Percentiles rank a stretch among this genome's conserved stretches.
Conservation (phyloP, 305 asterid species). For the Striga hermonthica region DNA sequence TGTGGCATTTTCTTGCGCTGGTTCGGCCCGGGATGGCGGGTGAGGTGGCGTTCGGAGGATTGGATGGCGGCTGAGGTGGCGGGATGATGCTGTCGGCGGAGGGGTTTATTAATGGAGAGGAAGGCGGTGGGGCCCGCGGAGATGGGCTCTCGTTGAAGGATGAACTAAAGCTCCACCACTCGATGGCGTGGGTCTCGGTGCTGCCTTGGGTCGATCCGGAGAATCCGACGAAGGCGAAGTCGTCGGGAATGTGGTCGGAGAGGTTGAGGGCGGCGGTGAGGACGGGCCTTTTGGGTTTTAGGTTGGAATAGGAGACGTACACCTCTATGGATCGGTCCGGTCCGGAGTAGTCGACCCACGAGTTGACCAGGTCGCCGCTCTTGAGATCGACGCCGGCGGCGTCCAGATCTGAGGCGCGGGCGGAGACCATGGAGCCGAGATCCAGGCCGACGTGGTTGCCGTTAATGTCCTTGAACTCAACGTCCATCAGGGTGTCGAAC, state of each 20-base stretch:
- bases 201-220: slow-evolving; percentile 23
- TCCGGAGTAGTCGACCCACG: slow-evolving; percentile 23
- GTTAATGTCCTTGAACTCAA: slow-evolving; percentile 70
- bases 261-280: slow-evolving; percentile 2
- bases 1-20: background rate
- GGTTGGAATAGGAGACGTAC: slow-evolving; percentile 16
- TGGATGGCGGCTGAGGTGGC: slow-evolving; percentile 48
- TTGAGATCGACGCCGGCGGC: slow-evolving; percentile 2
- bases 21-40: no score
- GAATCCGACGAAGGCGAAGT: slow-evolving; percentile 20
- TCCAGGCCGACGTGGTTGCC: slow-evolving; percentile 93
- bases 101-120: slow-evolving; percentile 53
- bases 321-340: slow-evolving; percentile 8
- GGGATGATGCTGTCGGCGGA: slow-evolving; percentile 39
- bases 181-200: slow-evolving; percentile 15
- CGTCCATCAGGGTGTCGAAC: slow-evolving; percentile 85
- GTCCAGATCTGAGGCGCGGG: slow-evolving; percentile 9
- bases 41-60: no score
- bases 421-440: slow-evolving; percentile 45
- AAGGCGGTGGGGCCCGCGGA: slow-evolving; percentile 46
- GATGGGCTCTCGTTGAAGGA: slow-evolving; percentile 54
- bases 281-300: slow-evolving; percentile 14
- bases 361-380: slow-evolving; percentile 21
- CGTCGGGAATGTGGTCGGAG: background rate
- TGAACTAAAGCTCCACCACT: slow-evolving; percentile 59